Percentiles rank a stretch among this genome's conserved stretches.
phyloP scores from a whole-genome alignment of 2,329 filamentous ascomycete species.

The Atkinsonella hypoxylon region DNA sequence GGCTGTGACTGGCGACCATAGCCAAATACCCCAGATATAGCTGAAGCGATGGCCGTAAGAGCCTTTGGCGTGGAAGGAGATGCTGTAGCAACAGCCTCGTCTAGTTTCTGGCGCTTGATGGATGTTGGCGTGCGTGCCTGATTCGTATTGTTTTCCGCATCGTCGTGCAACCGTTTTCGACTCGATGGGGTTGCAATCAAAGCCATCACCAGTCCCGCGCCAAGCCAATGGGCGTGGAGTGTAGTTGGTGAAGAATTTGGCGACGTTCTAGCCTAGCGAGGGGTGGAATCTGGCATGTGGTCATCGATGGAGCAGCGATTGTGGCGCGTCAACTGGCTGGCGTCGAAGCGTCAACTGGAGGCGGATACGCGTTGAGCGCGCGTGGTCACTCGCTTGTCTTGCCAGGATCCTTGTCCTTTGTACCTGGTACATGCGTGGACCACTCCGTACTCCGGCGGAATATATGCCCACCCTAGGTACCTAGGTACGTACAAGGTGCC shows the following conservation, averaged over 20 bases:
- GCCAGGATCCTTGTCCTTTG: not conserved
- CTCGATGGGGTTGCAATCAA: slow-evolving; percentile 11
- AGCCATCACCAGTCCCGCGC: slow-evolving; percentile 14
- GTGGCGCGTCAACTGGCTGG: not conserved
- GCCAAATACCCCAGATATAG: slow-evolving; percentile 18
- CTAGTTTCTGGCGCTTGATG: slow-evolving; percentile 21
- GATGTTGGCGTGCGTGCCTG: slow-evolving; percentile 16
- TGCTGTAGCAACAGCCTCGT: slow-evolving; percentile 13
- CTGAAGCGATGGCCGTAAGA: slow-evolving; percentile 19
- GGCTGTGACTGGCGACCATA: slow-evolving; percentile 11
- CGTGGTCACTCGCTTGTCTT: not conserved
- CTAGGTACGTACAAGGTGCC: no score
- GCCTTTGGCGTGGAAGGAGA: slow-evolving; percentile 19
- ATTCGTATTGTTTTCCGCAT: slow-evolving; percentile 12
- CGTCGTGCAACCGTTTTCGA: slow-evolving; percentile 8
- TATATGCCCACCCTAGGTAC: no score
- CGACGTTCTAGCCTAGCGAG: not conserved
- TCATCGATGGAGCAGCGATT: not conserved
- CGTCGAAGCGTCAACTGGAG: not conserved
- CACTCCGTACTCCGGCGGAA: no score
- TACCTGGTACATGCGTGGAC: no score
- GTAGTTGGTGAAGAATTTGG: not conserved
- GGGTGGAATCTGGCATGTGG: not conserved
- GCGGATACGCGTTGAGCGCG: slow-evolving; percentile 5
- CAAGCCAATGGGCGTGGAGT: not conserved